Evolutionary conservation across 371 early-diverging fungal genomes (phyloP).

Genomic region (Rhizopus delemar): DNA sequence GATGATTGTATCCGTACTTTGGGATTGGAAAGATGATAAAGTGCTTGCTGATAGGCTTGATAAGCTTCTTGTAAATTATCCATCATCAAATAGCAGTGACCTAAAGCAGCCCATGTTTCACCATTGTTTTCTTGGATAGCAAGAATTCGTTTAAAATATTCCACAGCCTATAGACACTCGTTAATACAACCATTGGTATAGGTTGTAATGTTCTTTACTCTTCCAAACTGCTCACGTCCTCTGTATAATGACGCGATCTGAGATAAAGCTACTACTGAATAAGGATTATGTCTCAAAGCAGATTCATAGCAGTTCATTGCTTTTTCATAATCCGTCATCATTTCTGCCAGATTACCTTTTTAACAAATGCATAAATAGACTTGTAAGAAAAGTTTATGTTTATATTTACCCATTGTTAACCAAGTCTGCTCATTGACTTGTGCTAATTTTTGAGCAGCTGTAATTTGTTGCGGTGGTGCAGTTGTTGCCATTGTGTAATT

Average conservation of each 20-base stretch:
- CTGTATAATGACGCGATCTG: conserved; percentile 72
- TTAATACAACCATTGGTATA: neutral
- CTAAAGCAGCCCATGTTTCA: conserved; percentile 90
- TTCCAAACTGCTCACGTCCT: conserved; percentile 62
- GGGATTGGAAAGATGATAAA: conserved; percentile 72
- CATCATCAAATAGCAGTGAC: conserved; percentile 92
- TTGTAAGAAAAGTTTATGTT: neutral
- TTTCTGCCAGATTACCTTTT: conserved; percentile 67
- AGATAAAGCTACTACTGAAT: conserved; percentile 77
- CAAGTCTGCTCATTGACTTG: conserved; percentile 72
- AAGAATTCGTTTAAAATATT: conserved; percentile 84
- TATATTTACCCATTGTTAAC: conserved; percentile 66
- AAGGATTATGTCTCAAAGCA: conserved; percentile 87
- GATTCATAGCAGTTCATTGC: conserved; percentile 83
- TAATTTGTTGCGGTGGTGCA: conserved; percentile 36
- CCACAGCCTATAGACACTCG: conserved; percentile 64
- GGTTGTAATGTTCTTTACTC: conserved; percentile 30
- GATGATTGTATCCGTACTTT: conserved; percentile 32
- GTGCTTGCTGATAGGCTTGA: conserved; percentile 37
- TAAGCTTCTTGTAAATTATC: conserved; percentile 92
- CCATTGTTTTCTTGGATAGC: conserved; percentile 79
- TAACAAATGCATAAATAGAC: neutral
- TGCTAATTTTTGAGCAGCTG: conserved; percentile 61
- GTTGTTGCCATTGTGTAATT: conserved; percentile 24
- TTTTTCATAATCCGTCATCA: conserved; percentile 74